Evolutionary conservation across 2,329 filamentous ascomycete genomes (phyloP), one percentile per base, ranked within the genome.

Genomic region (Epicoccum sorghinum): DNA sequence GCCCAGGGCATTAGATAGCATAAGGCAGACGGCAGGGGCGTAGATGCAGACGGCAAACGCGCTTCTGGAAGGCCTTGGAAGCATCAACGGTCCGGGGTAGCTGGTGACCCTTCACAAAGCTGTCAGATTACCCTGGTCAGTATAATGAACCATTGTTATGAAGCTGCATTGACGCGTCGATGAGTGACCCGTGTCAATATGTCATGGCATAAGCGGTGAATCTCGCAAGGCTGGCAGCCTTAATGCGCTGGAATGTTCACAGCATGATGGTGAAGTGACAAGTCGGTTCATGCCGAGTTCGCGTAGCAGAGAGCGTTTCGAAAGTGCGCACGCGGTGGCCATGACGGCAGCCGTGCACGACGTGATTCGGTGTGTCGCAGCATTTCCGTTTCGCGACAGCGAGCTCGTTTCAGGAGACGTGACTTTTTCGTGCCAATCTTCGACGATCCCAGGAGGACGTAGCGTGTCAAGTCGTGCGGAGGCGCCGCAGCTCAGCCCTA

Each of bases 381-480:
- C 47, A 44, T 55, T 48, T 57, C 39, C 61, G 66, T 69, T 69
- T 70, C 62, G 65, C 25, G 49, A 53, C 48, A 42, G 47, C 42
- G 57, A 50, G 56, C 44, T 49, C 51, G 61, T 63, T 66, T 63
- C 61, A 66, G 58, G 44, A 58, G 54, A 32, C 35, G 47, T 47
- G 41, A 41, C 44, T 53, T 46, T 44, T 54, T 45, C 50, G 62
- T 59, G 64, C 60, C 57, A 58, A 64, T 62, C 59, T 61, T 50
- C 36, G 48, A 51, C 54, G 55, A 57, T 59, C 52, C 51, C 41
- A 55, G 52, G 36, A 37, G 41, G 14, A 47, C 27, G 55, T 65
- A 56, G 59, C 50, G 57, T 61, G 58, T 57, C 52, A 52, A 33
- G 18, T 40, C 37, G 37, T 42, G 46, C 56, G 12, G 4, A 37